These are phyloP conservation scores for Puccinia polysora DNA, from an alignment of 1,284 basidiomycete species.

Conservation along the genomic window DNA sequence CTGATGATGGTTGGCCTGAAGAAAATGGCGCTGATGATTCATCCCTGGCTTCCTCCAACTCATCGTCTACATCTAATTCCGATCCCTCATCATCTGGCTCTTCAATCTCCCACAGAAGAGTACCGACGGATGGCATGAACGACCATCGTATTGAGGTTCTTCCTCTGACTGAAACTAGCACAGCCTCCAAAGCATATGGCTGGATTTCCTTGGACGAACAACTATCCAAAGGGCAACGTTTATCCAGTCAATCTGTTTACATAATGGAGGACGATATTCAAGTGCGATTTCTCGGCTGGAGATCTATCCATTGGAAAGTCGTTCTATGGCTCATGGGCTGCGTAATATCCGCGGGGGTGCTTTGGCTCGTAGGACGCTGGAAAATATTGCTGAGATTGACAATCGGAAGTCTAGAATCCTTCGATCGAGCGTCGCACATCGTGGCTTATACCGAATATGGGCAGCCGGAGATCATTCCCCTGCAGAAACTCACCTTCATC, in stretches of 20 bases:
- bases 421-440: conserved; percentile 69
- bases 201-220: conserved; percentile 22
- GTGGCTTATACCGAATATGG: conserved; percentile 84
- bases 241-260: conserved; percentile 70
- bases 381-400: conserved; percentile 82
- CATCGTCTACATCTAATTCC: conserved; percentile 41
- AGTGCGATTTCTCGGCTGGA: conserved; percentile 85
- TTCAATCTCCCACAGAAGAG: conserved; percentile 45
- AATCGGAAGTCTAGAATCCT: conserved; percentile 76
- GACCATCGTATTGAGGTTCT: conserved; percentile 40
- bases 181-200: conserved; percentile 33
- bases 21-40: conserved; percentile 25
- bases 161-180: conserved; percentile 36
- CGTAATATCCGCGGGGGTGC: conserved; percentile 66
- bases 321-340: conserved; percentile 70
- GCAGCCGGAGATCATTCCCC: conserved; percentile 70
- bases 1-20: conserved; percentile 39
- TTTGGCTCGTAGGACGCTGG: conserved; percentile 86
- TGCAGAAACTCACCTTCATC: conserved; percentile 67
- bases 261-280: conserved; percentile 86
- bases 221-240: conserved; percentile 9
- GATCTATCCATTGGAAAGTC: conserved; percentile 63
- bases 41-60: conserved; percentile 29
- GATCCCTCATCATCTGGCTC: conserved; percentile 43
- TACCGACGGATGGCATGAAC: conserved; percentile 41